A percentile compares a stretch with the other conserved stretches of the same genome.
Evolutionary conservation across 2,329 filamentous ascomycete species (phyloP).

Genomic region (Calycina herbarum): DNA sequence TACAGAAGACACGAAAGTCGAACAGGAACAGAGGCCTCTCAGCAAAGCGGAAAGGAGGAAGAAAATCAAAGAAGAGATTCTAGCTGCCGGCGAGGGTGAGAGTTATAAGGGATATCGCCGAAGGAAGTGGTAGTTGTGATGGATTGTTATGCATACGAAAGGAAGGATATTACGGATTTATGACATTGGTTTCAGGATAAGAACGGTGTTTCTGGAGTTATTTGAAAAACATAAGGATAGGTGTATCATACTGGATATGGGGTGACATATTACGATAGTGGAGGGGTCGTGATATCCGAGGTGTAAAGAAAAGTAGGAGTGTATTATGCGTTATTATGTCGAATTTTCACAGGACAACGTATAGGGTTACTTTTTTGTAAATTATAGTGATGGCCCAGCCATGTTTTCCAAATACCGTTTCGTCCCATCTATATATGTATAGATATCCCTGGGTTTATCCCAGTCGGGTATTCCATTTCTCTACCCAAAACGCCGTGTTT

Average conservation of each 20-base stretch:
- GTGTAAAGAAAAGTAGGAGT: not conserved
- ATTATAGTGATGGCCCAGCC: conserved; percentile 1
- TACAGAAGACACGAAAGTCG: not conserved
- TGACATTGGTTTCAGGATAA: not conserved
- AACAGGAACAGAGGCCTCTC: conserved; percentile 23
- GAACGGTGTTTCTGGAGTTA: not conserved
- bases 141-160: not conserved
- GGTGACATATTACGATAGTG: not conserved
- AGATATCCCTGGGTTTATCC: not conserved
- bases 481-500: not conserved
- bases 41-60: conserved; percentile 46
- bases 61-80: conserved; percentile 59
- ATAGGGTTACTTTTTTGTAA: not conserved
- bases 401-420: not conserved
- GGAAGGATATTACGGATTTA: not conserved
- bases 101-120: conserved; percentile 50
- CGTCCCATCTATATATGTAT: conserved; percentile 3
- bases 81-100: conserved; percentile 43
- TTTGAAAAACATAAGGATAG: not conserved
- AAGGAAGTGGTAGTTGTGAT: conserved; percentile 39
- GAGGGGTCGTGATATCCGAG: not conserved
- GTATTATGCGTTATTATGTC: not conserved
- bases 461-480: not conserved
- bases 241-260: not conserved
- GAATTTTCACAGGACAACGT: not conserved